Conservation (phyloP, 1,139 yeast genomes). For the Debaryomyces sp. region DNA sequence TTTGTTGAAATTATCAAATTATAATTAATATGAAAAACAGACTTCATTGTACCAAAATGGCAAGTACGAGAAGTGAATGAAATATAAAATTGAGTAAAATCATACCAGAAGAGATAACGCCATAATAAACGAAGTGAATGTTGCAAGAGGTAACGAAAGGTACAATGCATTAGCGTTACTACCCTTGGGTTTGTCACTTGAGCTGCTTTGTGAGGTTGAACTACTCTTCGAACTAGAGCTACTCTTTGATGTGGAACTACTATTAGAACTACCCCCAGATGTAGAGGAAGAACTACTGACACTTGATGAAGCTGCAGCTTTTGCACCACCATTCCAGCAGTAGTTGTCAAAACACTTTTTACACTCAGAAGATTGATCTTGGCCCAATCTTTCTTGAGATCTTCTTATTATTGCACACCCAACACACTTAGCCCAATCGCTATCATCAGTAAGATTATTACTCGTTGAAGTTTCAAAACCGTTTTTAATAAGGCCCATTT, state of each 20-base stretch:
- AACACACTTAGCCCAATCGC: constrained; percentile 45
- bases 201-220: constrained; percentile 2
- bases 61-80: not conserved
- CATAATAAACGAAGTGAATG: not conserved
- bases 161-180: not conserved
- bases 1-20: no score
- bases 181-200: not conserved
- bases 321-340: constrained; percentile 40
- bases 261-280: no score
- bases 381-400: constrained; percentile 41
- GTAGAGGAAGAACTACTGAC: constrained; percentile 3
- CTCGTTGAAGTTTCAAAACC: constrained; percentile 44
- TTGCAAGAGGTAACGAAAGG: not conserved
- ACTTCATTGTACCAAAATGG: not conserved
- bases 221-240: not conserved
- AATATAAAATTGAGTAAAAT: not conserved
- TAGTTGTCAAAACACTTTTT: constrained; percentile 39
- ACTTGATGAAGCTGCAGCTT: constrained; percentile 21
- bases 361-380: constrained; percentile 44
- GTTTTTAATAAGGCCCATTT: constrained; percentile 33
- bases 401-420: constrained; percentile 51
- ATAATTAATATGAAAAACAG: not conserved
- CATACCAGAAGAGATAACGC: not conserved
- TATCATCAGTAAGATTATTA: constrained; percentile 38
- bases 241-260: constrained; percentile 1